Conservation (phyloP, 73 alveolate genomes). For the Blepharisma stoltei region DNA sequence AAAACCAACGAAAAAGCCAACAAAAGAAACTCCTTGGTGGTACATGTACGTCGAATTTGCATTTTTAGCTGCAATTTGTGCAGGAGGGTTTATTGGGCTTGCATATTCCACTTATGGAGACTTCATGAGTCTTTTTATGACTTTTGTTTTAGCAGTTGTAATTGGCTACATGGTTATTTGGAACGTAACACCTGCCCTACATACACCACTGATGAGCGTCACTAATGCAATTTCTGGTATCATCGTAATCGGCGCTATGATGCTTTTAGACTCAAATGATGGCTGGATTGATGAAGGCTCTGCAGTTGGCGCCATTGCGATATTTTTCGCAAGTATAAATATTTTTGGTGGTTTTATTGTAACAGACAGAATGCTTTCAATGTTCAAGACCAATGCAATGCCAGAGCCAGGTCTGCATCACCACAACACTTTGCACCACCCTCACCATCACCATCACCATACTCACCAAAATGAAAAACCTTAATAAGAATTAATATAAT, state of each 20-base stretch:
- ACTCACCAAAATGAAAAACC: too few relatives aligned
- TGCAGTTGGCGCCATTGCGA: background rate
- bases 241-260: conserved; percentile 32
- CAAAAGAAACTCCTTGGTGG: background rate
- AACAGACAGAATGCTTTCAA: conserved; percentile 36
- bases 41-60: background rate
- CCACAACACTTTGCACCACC: too few relatives aligned
- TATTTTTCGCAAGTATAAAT: conserved; percentile 37
- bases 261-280: conserved; percentile 4
- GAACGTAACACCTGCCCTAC: conserved; percentile 83
- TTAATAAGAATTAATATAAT: too few relatives aligned
- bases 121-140: background rate
- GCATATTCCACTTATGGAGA: background rate
- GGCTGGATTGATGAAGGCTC: conserved; percentile 7
- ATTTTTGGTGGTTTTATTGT: conserved; percentile 56
- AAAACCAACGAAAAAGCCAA: background rate
- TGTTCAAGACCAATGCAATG: conserved; percentile 34
- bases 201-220: conserved; percentile 81
- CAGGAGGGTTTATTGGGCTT: background rate
- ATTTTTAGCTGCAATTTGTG: background rate
- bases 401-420: too few relatives aligned
- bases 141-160: conserved; percentile 16
- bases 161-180: conserved; percentile 72
- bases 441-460: too few relatives aligned
- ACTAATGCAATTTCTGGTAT: conserved; percentile 82